phyloP scores from a whole-genome alignment of 768 basidiomycete genomes.

The Pulveroboletus sp. region DNA sequence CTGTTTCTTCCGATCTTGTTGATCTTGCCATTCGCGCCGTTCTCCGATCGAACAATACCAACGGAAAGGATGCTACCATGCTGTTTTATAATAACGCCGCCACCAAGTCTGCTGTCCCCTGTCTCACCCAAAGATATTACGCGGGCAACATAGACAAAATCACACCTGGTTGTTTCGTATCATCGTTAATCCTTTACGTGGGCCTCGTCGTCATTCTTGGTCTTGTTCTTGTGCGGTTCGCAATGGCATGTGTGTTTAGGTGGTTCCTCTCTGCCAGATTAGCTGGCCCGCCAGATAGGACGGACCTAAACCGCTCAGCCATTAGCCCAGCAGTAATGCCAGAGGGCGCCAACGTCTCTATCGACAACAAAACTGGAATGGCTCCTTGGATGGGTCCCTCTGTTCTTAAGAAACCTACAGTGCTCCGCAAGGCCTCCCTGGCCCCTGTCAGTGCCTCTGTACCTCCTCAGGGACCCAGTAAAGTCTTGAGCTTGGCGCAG shows the following conservation, averaged over 20 bases:
- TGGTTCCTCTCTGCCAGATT: slow-evolving; percentile 90
- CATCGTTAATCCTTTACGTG: slow-evolving; percentile 81
- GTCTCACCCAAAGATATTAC: slow-evolving; percentile 79
- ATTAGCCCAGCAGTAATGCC: slow-evolving; percentile 97
- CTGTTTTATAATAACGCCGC: slow-evolving; percentile 71
- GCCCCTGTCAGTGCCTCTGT: slow-evolving; percentile 44
- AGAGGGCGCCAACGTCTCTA: slow-evolving; percentile 89
- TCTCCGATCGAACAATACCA: slow-evolving; percentile 38
- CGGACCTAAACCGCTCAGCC: slow-evolving; percentile 71
- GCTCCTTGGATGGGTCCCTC: slow-evolving; percentile 84
- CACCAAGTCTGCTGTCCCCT: slow-evolving; percentile 66
- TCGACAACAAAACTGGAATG: slow-evolving; percentile 86
- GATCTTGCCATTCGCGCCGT: slow-evolving; percentile 80
- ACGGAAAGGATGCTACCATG: slow-evolving; percentile 87
- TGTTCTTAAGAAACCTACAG: slow-evolving; percentile 48
- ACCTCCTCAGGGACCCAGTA: slow-evolving; percentile 40
- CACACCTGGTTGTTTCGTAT: slow-evolving; percentile 92
- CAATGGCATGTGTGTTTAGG: slow-evolving; percentile 94
- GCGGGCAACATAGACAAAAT: slow-evolving; percentile 97
- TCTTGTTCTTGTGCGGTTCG: slow-evolving; percentile 86
- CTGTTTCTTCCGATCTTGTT: slow-evolving; percentile 69
- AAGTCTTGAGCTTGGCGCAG: slow-evolving; percentile 72
- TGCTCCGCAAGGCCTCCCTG: slow-evolving; percentile 35
- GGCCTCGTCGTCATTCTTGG: slow-evolving; percentile 88
- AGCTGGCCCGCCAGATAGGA: slow-evolving; percentile 68